A percentile compares a stretch with the other conserved stretches of the same genome.
These are phyloP conservation scores for Chenopodium suecicum DNA, from an alignment of 148 eudicot species.

Conservation along the genomic window DNA sequence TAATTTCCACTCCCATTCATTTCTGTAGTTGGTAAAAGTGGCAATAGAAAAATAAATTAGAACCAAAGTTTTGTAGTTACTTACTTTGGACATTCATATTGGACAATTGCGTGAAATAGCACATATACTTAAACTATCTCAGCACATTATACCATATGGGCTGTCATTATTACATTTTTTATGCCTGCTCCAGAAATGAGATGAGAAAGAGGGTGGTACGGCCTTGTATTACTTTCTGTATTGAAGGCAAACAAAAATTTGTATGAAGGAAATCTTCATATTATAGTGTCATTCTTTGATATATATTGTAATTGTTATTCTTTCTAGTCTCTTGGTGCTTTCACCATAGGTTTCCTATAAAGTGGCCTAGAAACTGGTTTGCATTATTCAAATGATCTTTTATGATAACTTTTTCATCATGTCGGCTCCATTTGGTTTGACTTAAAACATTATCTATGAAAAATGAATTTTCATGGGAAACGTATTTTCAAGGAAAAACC, in stretches of 20 bases:
- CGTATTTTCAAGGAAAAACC: too few species aligned
- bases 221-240: neutral
- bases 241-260: neutral
- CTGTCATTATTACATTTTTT: neutral
- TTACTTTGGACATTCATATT: too few species aligned
- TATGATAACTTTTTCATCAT: too few species aligned
- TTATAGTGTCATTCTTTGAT: neutral
- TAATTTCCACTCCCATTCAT: neutral
- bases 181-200: too few species aligned
- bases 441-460: too few species aligned
- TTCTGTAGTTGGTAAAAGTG: neutral
- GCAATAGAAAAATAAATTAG: too few species aligned
- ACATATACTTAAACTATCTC: neutral
- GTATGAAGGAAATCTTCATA: neutral
- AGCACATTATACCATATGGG: neutral
- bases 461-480: too few species aligned
- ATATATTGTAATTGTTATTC: neutral
- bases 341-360: neutral
- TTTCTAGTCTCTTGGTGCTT: neutral
- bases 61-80: too few species aligned
- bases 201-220: too few species aligned
- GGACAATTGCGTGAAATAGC: neutral
- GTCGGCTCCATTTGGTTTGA: too few species aligned
- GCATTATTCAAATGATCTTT: neutral
- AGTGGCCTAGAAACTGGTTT: neutral